Evolutionary conservation across 2,329 filamentous ascomycete species (phyloP), one percentile per base, ranked within the genome.

Genomic region (Truncatella angustata): DNA sequence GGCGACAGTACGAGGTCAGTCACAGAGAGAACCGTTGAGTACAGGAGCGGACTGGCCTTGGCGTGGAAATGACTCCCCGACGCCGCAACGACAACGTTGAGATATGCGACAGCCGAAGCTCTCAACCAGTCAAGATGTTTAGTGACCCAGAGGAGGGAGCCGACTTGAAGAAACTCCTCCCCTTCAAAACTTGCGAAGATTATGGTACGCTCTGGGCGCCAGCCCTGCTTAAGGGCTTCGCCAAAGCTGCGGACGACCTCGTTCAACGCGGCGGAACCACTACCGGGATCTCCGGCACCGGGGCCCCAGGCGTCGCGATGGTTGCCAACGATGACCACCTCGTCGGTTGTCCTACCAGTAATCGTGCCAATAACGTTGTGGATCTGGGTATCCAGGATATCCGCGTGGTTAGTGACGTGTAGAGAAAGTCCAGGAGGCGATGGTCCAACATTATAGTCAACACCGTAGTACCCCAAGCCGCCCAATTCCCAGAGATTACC

Each of bases 271-370:
- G 87, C 85, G 21, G 83, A 87, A 51, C 87, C 87, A 55, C 83
- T 85, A 67, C 89, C 88, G 0, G 87, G 87, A 60, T 90, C 87
- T 11, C 77, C 85, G 18, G 87, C 86, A 20, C 87, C 86, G 24
- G 86, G 82, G 63, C 88, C 83, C 87, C 87, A 90, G 0, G 87
- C 85, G 68, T 90, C 87, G 20, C 86, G 79, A 63, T 90, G 87
- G 59, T 90, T 90, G 6, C 87, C 87, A 40, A 90, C 68, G 11
- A 90, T 73, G 42, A 90, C 72, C 2, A 87, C 84, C 59, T 89
- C 85, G n/a, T n/a, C n/a, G 57, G 89, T 84, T 28, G 87, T 77
- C 1, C 79, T 80, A 9, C 87, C 87, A 56, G 87, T 87, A 66
- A 90, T 86, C 37, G 86, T 73, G 44, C 86, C 87, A 56, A 90